A percentile compares a stretch with the other conserved stretches of the same genome.
Conservation (phyloP, 805 yeast genomes). For the Candida anglica region DNA sequence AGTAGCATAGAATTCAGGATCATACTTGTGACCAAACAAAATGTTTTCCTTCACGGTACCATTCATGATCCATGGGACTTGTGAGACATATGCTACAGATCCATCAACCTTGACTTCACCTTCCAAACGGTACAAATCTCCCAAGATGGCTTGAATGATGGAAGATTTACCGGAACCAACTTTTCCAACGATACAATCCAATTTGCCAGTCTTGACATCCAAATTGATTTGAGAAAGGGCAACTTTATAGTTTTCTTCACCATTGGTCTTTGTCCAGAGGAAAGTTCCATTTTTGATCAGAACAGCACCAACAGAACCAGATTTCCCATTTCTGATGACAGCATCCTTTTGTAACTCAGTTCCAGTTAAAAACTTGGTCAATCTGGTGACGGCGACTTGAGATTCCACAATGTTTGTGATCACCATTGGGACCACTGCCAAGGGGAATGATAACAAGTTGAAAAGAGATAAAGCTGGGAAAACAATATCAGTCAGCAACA, state of each 20-base stretch:
- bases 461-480: constrained; percentile 88
- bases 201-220: constrained; percentile 65
- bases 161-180: constrained; percentile 93
- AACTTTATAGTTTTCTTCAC: constrained; percentile 50
- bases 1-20: constrained; percentile 72
- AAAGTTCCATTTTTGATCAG: constrained; percentile 64
- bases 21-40: constrained; percentile 82
- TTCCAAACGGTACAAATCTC: constrained; percentile 71
- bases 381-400: constrained; percentile 74
- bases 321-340: constrained; percentile 45
- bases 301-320: constrained; percentile 54
- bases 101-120: constrained; percentile 77
- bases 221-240: constrained; percentile 64
- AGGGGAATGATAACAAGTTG: constrained; percentile 85
- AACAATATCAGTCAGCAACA: constrained; percentile 85
- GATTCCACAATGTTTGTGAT: constrained; percentile 85
- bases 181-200: constrained; percentile 81
- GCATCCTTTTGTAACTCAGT: constrained; percentile 84
- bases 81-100: constrained; percentile 82
- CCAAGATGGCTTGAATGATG: constrained; percentile 71
- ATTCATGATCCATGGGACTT: constrained; percentile 96
- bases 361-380: constrained; percentile 65
- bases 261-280: constrained; percentile 73
- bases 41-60: constrained; percentile 90
- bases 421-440: constrained; percentile 89